Conservation (phyloP, 768 basidiomycete genomes). For the Kwoniella heveanensis region DNA sequence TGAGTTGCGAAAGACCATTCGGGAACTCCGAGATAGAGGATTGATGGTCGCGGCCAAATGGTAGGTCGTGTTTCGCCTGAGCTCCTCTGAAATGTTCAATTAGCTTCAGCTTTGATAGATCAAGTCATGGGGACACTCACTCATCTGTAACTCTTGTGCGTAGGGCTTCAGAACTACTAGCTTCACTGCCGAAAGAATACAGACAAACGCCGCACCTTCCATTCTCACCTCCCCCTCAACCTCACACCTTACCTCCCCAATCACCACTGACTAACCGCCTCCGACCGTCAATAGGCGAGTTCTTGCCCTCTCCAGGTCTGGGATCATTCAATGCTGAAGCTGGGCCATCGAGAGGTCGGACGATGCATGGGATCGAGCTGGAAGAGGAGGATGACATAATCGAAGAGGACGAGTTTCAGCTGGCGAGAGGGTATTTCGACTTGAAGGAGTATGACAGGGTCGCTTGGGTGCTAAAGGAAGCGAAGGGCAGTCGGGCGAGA, state of each 20-base stretch:
- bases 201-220: slow-evolving; percentile 40
- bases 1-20: slow-evolving; percentile 38
- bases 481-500: slow-evolving; percentile 69
- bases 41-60: slow-evolving; percentile 47
- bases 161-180: slow-evolving; percentile 46
- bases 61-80: slow-evolving; percentile 30
- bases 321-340: slow-evolving; percentile 36
- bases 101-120: too few species aligned
- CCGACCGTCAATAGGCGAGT: slow-evolving; percentile 40
- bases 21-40: slow-evolving; percentile 46
- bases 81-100: too few species aligned
- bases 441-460: slow-evolving; percentile 77
- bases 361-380: slow-evolving; percentile 43
- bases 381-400: slow-evolving; percentile 62
- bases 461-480: slow-evolving; percentile 66
- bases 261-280: slow-evolving; percentile 20
- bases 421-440: slow-evolving; percentile 74
- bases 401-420: slow-evolving; percentile 65
- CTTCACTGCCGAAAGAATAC: slow-evolving; percentile 36
- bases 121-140: too few species aligned
- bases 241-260: slow-evolving; percentile 17
- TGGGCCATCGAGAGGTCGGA: slow-evolving; percentile 40
- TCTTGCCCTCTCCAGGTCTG: slow-evolving; percentile 46
- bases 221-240: slow-evolving; percentile 45
- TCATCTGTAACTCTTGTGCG: too few species aligned